Evolutionary conservation across 1,139 yeast species (phyloP).

Genomic region (Meyerozyma elateridarum): DNA sequence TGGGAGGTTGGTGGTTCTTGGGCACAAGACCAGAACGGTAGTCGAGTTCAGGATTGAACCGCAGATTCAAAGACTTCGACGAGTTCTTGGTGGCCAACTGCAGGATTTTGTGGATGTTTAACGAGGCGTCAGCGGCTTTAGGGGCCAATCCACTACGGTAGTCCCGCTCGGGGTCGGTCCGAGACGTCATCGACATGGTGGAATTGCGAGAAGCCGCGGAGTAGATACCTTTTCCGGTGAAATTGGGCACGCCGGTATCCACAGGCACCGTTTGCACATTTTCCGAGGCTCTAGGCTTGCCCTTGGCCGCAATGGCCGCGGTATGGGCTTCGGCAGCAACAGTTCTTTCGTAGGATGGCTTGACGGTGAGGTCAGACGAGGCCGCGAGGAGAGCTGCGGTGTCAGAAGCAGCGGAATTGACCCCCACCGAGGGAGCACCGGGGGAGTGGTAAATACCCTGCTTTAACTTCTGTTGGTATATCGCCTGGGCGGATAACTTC

Average conservation of each 20-base stretch:
- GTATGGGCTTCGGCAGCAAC: conserved; percentile 63
- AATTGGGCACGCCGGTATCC: conserved; percentile 36
- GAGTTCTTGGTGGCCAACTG: conserved; percentile 42
- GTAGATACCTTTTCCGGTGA: conserved; percentile 33
- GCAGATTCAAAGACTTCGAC: conserved; percentile 34
- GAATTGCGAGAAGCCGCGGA: conserved; percentile 42
- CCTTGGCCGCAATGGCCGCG: conserved; percentile 58
- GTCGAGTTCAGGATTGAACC: conserved; percentile 43
- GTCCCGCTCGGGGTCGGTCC: conserved; percentile 44
- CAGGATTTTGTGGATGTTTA: conserved; percentile 39
- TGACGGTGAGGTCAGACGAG: conserved; percentile 56
- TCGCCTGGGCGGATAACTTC: conserved; percentile 59
- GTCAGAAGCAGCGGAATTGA: conserved; percentile 62
- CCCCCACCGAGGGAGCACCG: conserved; percentile 65
- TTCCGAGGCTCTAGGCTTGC: conserved; percentile 38
- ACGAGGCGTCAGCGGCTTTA: conserved; percentile 25
- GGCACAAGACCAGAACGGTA: conserved; percentile 42
- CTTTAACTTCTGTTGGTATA: conserved; percentile 71
- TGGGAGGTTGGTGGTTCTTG: conserved; percentile 18
- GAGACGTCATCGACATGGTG: conserved; percentile 39
- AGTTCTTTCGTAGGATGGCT: conserved; percentile 57
- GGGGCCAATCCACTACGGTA: conserved; percentile 43
- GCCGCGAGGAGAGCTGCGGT: conserved; percentile 76
- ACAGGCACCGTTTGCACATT: conserved; percentile 29
- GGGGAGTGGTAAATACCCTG: conserved; percentile 75